A percentile compares a stretch with the other conserved stretches of the same genome.
Conservation (phyloP, 2,329 filamentous ascomycete species). For the Paracorniculantispora psalliotae region DNA sequence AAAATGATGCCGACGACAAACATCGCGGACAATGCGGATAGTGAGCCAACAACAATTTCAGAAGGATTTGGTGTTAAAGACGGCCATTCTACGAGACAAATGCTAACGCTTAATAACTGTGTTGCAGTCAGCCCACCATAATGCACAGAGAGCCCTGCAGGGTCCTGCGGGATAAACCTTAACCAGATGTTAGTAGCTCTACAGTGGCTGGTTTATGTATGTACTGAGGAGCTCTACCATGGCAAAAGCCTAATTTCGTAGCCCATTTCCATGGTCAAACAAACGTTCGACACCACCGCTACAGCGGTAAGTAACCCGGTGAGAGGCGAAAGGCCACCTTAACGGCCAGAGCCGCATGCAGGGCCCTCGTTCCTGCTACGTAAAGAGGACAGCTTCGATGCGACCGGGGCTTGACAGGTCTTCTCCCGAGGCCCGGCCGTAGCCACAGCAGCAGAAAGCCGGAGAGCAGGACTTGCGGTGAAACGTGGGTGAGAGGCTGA, state of each 20-base stretch:
- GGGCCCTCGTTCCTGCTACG: neutral
- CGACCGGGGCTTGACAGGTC: neutral
- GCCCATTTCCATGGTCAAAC: neutral
- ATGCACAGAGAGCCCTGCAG: too few relatives aligned
- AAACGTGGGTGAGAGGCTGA: constrained; percentile 11
- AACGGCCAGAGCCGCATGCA: neutral
- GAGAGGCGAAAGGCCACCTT: too few relatives aligned
- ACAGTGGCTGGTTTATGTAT: too few relatives aligned
- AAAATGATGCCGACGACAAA: too few relatives aligned
- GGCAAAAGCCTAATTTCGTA: neutral
- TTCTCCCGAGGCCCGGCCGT: neutral
- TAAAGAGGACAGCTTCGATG: neutral
- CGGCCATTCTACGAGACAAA: too few relatives aligned
- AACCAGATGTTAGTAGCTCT: neutral
- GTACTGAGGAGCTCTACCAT: neutral
- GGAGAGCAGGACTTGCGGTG: constrained; percentile 10
- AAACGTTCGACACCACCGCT: neutral
- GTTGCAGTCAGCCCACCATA: neutral
- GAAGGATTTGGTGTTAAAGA: too few relatives aligned
- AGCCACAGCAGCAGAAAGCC: neutral
- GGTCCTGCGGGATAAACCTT: neutral
- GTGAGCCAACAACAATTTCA: too few relatives aligned
- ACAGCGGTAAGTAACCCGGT: neutral
- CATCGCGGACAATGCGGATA: too few relatives aligned
- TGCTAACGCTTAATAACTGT: too few relatives aligned